These are phyloP conservation scores for Colletotrichum sidae DNA, from an alignment of 2,329 filamentous ascomycete genomes.

Conservation along the genomic window DNA sequence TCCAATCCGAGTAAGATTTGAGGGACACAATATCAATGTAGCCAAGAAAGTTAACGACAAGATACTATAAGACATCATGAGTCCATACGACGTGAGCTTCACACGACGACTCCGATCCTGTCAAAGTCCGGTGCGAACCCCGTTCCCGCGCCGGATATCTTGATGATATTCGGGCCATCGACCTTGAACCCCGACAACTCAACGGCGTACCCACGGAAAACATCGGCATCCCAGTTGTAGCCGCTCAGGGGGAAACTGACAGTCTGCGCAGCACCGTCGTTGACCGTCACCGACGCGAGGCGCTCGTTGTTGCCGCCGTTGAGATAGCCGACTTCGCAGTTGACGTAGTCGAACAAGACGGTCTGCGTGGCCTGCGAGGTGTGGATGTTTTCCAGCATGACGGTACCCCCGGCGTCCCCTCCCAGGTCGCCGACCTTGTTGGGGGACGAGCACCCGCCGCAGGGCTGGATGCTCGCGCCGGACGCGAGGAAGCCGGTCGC, in stretches of 20 bases:
- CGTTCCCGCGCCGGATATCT: slow-evolving; percentile 9
- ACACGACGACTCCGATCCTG: neutral
- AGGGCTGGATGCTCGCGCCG: neutral
- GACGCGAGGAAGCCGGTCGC: neutral
- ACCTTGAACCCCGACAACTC: slow-evolving; percentile 5
- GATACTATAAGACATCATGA: too few species aligned
- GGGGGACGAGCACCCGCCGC: neutral
- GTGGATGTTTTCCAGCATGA: neutral
- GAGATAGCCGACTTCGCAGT: neutral
- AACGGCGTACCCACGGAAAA: slow-evolving; percentile 5
- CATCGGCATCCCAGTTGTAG: neutral
- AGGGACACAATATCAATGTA: too few species aligned
- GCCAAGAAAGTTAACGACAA: too few species aligned
- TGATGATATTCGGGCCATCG: slow-evolving; percentile 12
- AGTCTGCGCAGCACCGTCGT: neutral
- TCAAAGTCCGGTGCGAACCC: slow-evolving; percentile 14
- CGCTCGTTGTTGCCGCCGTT: neutral
- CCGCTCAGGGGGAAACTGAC: slow-evolving; percentile 7
- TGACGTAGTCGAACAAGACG: slow-evolving; percentile 9
- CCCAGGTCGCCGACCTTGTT: slow-evolving; percentile 8
- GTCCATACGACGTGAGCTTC: neutral
- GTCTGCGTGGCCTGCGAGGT: slow-evolving; percentile 8
- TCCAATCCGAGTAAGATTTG: too few species aligned
- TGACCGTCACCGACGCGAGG: neutral
- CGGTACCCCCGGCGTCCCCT: neutral